Evolutionary conservation across 2,329 filamentous ascomycete species (phyloP).

Genomic region (Botrytis squamosa): DNA sequence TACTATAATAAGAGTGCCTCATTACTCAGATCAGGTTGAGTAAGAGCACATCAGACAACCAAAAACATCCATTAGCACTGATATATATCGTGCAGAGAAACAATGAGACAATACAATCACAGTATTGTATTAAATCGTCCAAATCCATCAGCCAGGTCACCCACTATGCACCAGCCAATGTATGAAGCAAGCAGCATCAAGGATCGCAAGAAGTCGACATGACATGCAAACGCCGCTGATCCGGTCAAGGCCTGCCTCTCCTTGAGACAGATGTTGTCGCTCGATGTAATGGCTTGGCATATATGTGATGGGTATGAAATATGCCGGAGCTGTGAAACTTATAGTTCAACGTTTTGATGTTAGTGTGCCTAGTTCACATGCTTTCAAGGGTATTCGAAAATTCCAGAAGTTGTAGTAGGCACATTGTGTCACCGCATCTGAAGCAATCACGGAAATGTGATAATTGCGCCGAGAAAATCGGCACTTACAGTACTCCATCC

Average conservation of each 20-base stretch:
- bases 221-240: slow-evolving; percentile 61
- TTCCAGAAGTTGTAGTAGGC: neutral
- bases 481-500: slow-evolving; percentile 63
- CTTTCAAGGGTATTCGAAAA: neutral
- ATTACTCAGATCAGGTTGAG: neutral
- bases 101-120: slow-evolving; percentile 71
- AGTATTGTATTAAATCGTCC: slow-evolving; percentile 84
- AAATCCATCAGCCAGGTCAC: slow-evolving; percentile 75
- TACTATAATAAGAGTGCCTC: slow-evolving; percentile 47
- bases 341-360: neutral
- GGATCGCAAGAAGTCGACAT: slow-evolving; percentile 77
- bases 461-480: neutral
- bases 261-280: neutral
- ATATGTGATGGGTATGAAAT: slow-evolving; percentile 77
- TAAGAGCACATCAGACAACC: slow-evolving; percentile 59
- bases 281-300: slow-evolving; percentile 47
- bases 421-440: neutral
- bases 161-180: slow-evolving; percentile 76
- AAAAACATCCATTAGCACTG: slow-evolving; percentile 62
- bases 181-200: slow-evolving; percentile 81
- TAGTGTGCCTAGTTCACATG: neutral
- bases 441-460: neutral
- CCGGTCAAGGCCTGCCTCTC: slow-evolving; percentile 1
- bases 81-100: slow-evolving; percentile 39
- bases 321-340: slow-evolving; percentile 65